Percentiles rank a stretch among this genome's conserved stretches.
Conservation (phyloP, 805 yeast species). For the Pichia insulana region DNA sequence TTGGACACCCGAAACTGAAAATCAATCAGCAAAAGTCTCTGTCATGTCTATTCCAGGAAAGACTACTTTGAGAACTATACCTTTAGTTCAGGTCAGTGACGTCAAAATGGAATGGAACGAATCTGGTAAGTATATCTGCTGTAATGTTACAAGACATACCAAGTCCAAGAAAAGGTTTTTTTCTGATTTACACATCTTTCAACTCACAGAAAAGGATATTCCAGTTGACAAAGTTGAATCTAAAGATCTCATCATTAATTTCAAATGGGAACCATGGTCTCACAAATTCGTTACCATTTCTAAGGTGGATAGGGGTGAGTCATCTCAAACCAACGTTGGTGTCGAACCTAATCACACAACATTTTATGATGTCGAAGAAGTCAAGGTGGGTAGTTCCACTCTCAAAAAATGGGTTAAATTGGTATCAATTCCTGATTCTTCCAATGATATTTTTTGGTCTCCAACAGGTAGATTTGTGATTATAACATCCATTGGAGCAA, state of each 20-base stretch:
- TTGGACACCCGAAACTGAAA: conserved; percentile 91
- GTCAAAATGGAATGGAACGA: conserved; percentile 93
- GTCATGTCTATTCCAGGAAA: conserved; percentile 81
- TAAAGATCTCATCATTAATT: conserved; percentile 77
- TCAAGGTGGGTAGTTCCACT: conserved; percentile 30
- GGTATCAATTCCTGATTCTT: conserved; percentile 50
- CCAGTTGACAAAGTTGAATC: conserved; percentile 94
- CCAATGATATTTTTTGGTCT: conserved; percentile 63
- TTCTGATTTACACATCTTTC: conserved; percentile 88
- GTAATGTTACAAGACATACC: conserved; percentile 94
- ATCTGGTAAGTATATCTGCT: conserved; percentile 75
- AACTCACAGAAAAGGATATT: conserved; percentile 75
- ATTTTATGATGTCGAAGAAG: conserved; percentile 75
- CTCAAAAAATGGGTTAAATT: conserved; percentile 38
- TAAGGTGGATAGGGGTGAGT: conserved; percentile 36
- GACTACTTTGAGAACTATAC: conserved; percentile 78
- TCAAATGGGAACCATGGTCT: conserved; percentile 94
- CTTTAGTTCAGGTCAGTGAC: conserved; percentile 88
- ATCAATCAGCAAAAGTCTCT: conserved; percentile 92
- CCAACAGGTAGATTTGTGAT: conserved; percentile 86
- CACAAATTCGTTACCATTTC: conserved; percentile 81
- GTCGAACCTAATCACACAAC: conserved; percentile 54
- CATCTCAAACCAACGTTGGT: conserved; percentile 46
- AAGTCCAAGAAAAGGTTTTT: conserved; percentile 88
- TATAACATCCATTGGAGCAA: conserved; percentile 34